These are phyloP conservation scores for Phytophthora multivora DNA, from an alignment of 352 stramenopile species.

Conservation along the genomic window DNA sequence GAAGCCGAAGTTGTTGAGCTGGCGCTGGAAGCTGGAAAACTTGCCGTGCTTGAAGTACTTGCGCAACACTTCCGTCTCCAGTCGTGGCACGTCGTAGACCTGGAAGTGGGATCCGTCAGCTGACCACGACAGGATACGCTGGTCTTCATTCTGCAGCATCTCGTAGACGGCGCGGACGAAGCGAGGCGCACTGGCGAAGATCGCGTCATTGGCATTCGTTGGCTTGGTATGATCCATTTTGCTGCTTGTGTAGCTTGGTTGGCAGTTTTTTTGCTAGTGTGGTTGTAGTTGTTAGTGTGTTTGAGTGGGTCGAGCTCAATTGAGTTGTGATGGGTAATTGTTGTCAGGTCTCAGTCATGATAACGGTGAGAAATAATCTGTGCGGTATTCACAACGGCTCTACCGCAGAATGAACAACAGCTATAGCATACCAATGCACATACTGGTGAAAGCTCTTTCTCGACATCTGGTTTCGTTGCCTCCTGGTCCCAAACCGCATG, in stretches of 20 bases:
- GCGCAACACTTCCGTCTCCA: constrained; percentile 66
- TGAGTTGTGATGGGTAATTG: constrained; percentile 17
- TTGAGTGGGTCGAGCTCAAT: constrained; percentile 6
- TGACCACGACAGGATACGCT: constrained; percentile 52
- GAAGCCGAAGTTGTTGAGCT: constrained; percentile 94
- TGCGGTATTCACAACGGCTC: background rate
- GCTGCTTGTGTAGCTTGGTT: background rate
- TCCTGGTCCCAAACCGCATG: no score
- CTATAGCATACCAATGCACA: no score
- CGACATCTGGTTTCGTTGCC: no score
- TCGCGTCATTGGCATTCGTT: background rate
- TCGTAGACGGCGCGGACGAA: constrained; percentile 59
- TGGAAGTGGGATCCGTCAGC: constrained; percentile 71
- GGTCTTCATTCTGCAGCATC: constrained; percentile 63
- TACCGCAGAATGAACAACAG: background rate
- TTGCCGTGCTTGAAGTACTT: constrained; percentile 88
- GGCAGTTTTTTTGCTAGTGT: background rate
- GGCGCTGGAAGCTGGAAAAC: constrained; percentile 90
- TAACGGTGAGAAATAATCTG: background rate
- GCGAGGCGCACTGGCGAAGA: constrained; percentile 24
- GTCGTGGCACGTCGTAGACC: constrained; percentile 71
- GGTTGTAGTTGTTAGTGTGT: background rate
- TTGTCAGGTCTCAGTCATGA: no score
- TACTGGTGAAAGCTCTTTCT: no score
- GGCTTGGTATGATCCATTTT: background rate